Evolutionary conservation across 805 yeast species (phyloP).

Genomic region (Kodamaea kaohsiungensis): DNA sequence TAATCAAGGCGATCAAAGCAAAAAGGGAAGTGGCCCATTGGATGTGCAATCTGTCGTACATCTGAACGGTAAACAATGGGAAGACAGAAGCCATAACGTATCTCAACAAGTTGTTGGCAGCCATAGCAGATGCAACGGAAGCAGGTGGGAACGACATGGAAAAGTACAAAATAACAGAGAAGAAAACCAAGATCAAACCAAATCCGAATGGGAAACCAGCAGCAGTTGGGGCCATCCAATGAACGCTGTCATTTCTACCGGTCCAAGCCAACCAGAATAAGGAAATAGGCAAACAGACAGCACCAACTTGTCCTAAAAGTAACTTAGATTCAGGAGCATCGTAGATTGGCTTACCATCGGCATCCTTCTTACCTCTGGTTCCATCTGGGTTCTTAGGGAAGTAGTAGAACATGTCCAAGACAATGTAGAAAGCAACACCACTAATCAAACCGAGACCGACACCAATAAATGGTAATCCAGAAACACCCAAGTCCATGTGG

Average conservation of each 20-base stretch:
- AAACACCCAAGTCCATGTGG: conserved; percentile 55
- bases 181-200: conserved; percentile 70
- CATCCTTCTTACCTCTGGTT: conserved; percentile 54
- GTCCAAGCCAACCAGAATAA: conserved; percentile 87
- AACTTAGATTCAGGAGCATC: conserved; percentile 64
- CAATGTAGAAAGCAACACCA: conserved; percentile 55
- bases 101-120: conserved; percentile 82
- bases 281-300: conserved; percentile 63
- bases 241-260: conserved; percentile 50
- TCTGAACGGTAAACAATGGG: conserved; percentile 84
- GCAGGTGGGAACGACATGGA: conserved; percentile 72
- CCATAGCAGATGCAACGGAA: conserved; percentile 81
- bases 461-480: conserved; percentile 71
- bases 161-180: conserved; percentile 68
- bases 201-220: conserved; percentile 82
- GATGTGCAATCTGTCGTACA: conserved; percentile 69
- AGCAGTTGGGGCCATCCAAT: conserved; percentile 75
- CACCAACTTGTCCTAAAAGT: conserved; percentile 64
- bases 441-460: conserved; percentile 66
- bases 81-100: conserved; percentile 75
- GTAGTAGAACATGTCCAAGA: conserved; percentile 47
- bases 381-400: conserved; percentile 66
- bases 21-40: conserved; percentile 80
- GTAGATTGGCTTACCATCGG: conserved; percentile 53
- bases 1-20: conserved; percentile 63